phyloP scores from a whole-genome alignment of 2,329 filamentous ascomycete genomes.

The Microsporum audouinii region DNA sequence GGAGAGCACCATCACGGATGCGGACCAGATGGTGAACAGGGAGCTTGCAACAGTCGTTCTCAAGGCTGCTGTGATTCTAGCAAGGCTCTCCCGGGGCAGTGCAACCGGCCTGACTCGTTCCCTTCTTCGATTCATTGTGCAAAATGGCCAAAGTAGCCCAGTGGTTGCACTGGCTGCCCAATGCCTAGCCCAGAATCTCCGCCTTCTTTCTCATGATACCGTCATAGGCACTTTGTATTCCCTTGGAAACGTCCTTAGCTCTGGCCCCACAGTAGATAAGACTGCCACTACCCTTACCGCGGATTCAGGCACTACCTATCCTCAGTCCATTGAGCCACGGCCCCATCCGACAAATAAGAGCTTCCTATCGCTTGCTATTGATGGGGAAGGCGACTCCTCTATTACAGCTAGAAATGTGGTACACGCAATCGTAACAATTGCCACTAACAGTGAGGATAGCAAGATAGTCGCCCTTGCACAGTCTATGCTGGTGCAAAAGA shows the following conservation, averaged over 20 bases:
- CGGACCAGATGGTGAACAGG: conserved; percentile 69
- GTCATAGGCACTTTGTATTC: conserved; percentile 93
- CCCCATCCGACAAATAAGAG: conserved; percentile 26
- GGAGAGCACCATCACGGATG: conserved; percentile 67
- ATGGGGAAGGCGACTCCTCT: conserved; percentile 66
- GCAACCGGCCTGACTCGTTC: conserved; percentile 67
- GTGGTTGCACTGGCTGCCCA: conserved; percentile 69
- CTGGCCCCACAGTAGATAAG: conserved; percentile 46
- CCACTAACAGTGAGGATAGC: conserved; percentile 66
- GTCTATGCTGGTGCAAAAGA: conserved; percentile 93
- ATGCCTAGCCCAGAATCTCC: conserved; percentile 70
- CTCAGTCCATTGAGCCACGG: conserved; percentile 36
- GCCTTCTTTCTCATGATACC: conserved; percentile 76
- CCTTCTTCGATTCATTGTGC: conserved; percentile 77
- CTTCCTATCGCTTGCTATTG: conserved; percentile 57
- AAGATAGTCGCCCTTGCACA: conserved; percentile 90
- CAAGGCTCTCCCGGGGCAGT: conserved; percentile 59
- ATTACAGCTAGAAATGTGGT: conserved; percentile 77
- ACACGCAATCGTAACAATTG: conserved; percentile 88
- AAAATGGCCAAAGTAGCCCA: conserved; percentile 57
- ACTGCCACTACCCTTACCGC: conserved; percentile 14
- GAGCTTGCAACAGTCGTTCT: conserved; percentile 66
- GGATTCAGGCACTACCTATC: conserved; percentile 34
- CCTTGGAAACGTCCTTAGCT: conserved; percentile 86
- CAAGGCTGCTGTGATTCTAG: conserved; percentile 69